Percentiles rank a stretch among this genome's conserved stretches.
phyloP scores from a whole-genome alignment of 1,139 yeast genomes.

The Geotrichum bryndzae region DNA sequence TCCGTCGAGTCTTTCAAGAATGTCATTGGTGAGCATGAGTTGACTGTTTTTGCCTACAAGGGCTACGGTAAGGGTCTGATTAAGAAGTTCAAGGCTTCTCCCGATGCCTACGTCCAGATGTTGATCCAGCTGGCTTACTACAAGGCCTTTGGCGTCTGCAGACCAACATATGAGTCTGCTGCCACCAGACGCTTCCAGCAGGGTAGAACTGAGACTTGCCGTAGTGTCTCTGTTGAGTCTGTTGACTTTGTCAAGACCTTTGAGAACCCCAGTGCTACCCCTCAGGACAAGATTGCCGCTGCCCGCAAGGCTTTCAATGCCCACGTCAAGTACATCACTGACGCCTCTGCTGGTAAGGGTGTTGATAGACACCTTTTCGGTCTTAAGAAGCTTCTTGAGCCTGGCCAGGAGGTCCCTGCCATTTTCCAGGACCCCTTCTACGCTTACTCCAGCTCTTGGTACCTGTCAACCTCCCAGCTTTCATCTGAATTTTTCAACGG shows the following conservation, averaged over 20 bases:
- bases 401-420: conserved; percentile 60
- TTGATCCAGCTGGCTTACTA: conserved; percentile 73
- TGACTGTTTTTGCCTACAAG: conserved; percentile 39
- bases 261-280: conserved; percentile 52
- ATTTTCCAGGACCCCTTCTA: conserved; percentile 73
- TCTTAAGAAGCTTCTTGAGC: conserved; percentile 61
- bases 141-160: conserved; percentile 70
- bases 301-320: conserved; percentile 69
- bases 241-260: conserved; percentile 70
- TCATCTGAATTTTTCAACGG: conserved; percentile 86
- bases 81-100: conserved; percentile 69
- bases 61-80: conserved; percentile 55
- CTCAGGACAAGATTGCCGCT: conserved; percentile 56
- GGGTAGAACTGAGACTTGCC: conserved; percentile 96
- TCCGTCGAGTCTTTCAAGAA: conserved; percentile 54
- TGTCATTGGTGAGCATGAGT: conserved; percentile 40
- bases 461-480: conserved; percentile 80
- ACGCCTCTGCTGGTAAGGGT: conserved; percentile 82
- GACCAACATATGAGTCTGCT: conserved; percentile 95
- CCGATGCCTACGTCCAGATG: conserved; percentile 78
- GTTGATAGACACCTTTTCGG: conserved; percentile 95
- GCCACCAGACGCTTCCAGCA: conserved; percentile 83
- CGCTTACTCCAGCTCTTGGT: conserved; percentile 77
- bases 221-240: conserved; percentile 77
- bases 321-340: conserved; percentile 68